A percentile compares a stretch with the other conserved stretches of the same genome.
These are phyloP conservation scores for Microbotryum silenes-acaulis DNA, from an alignment of 1,284 basidiomycete genomes.

Conservation along the genomic window DNA sequence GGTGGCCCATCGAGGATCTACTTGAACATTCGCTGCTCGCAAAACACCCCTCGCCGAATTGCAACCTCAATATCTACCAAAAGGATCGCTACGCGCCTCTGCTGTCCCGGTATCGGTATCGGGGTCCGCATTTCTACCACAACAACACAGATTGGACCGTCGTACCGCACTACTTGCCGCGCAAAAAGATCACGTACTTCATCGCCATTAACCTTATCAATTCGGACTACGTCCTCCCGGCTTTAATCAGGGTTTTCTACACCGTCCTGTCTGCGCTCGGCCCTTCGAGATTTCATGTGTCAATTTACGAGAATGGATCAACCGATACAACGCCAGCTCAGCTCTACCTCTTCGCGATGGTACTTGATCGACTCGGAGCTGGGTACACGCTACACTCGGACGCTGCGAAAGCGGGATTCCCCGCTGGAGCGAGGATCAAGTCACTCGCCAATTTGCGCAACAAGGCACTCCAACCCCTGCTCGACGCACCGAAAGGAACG, in stretches of 20 bases:
- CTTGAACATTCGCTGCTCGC: conserved; percentile 15
- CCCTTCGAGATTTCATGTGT: conserved; percentile 30
- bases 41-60: conserved; percentile 1
- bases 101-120: conserved; percentile 1
- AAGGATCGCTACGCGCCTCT: conserved; percentile 18
- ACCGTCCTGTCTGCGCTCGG: conserved; percentile 28
- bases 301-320: conserved; percentile 36
- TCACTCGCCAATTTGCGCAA: conserved; percentile 44
- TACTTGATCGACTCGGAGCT: conserved; percentile 28
- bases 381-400: conserved; percentile 24
- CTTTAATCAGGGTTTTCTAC: conserved; percentile 31
- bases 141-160: not conserved
- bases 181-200: conserved; percentile 23
- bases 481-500: conserved; percentile 34
- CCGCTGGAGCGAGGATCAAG: conserved; percentile 37
- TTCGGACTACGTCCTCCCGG: conserved; percentile 29
- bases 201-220: conserved; percentile 34
- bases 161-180: conserved; percentile 8
- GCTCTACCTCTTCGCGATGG: conserved; percentile 22
- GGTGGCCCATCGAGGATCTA: conserved; percentile 4
- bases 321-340: conserved; percentile 32
- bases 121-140: not conserved
- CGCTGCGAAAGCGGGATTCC: not conserved
- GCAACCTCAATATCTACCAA: conserved; percentile 14
- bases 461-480: conserved; percentile 42